Evolutionary conservation across 352 stramenopile genomes (phyloP), one percentile per base, ranked within the genome.

Genomic region (Phytophthora boehmeriae): DNA sequence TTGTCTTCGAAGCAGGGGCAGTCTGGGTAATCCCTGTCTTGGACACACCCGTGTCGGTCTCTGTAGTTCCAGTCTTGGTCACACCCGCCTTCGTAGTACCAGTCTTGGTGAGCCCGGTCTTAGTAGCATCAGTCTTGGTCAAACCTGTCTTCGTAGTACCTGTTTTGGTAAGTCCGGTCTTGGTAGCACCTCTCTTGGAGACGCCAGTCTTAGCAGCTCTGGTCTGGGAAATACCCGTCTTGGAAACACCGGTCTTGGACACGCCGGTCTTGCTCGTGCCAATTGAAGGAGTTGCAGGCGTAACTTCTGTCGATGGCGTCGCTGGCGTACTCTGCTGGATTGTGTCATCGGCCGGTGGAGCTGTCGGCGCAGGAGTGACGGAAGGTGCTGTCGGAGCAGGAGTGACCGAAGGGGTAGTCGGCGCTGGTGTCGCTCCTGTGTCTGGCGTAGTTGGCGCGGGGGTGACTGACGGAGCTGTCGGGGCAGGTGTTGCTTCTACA

Each of bases 291-390:
- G 25, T 30, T 30, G 25, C 49, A 39, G 23, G 48, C 16, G 32
- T 55, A 16, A 46, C 32, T n/a, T n/a, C n/a, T n/a, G n/a, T n/a
- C n/a, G n/a, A n/a, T n/a, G n/a, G n/a, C n/a, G n/a, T n/a, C n/a
- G n/a, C n/a, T n/a, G n/a, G n/a, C n/a, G n/a, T n/a, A 11, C 11
- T 34, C 43, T 2, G 8, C 5, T 47, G 25, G 8, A 23, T 47
- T 56, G 49, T 46, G 3, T 34, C 22, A 23, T 14, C 49, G 17
- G 49, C 2, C 9, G 49, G 46, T 22, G 19, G 32, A 45, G 49
- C 36, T 9, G 48, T 55, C 23, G 48, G 48, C 23, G 48, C 32
- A n/a, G 46, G 46, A 4, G 28, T 53, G 20, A 38, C 30, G 5
- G 34, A 41, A 20, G 38, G 38, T 6, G 13, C 45, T 8, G 19